Conservation (phyloP, 192 early-diverging fungal species). For the Rhizophagus sp. region DNA sequence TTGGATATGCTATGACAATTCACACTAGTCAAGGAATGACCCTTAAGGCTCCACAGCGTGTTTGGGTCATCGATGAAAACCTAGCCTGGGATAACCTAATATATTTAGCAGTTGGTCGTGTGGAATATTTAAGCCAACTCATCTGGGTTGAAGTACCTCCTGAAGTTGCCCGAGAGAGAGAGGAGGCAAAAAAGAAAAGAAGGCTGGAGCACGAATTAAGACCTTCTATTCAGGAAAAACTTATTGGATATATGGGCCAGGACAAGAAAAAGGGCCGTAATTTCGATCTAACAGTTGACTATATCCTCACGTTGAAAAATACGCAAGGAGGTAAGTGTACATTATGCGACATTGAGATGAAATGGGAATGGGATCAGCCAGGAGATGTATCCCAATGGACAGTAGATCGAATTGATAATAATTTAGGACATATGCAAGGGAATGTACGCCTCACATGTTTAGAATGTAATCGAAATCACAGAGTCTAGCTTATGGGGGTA, state of each 20-base stretch:
- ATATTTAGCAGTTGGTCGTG: slow-evolving; percentile 24
- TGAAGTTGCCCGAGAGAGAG: background rate
- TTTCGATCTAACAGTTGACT: slow-evolving; percentile 17
- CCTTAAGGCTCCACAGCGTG: slow-evolving; percentile 17
- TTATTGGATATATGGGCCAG: slow-evolving; percentile 16
- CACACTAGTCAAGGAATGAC: slow-evolving; percentile 30
- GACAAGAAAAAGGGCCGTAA: slow-evolving; percentile 3
- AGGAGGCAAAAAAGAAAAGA: slow-evolving; percentile 21
- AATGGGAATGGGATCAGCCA: background rate
- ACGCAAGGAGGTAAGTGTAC: background rate
- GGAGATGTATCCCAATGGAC: too few relatives aligned
- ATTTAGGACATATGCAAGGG: too few relatives aligned
- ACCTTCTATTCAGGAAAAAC: slow-evolving; percentile 24
- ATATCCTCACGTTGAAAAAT: background rate
- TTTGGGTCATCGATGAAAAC: slow-evolving; percentile 29
- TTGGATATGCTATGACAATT: slow-evolving; percentile 19
- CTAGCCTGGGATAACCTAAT: slow-evolving; percentile 15
- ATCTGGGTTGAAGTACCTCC: slow-evolving; percentile 21
- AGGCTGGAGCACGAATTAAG: background rate
- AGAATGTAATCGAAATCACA: too few relatives aligned
- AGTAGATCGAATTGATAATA: too few relatives aligned
- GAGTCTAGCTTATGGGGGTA: too few relatives aligned
- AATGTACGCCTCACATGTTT: too few relatives aligned
- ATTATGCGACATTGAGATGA: slow-evolving; percentile 17
- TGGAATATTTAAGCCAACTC: slow-evolving; percentile 27